Base-by-base conservation (phyloP, 129 eudicot genomes). In the Arctium lappa region DNA sequence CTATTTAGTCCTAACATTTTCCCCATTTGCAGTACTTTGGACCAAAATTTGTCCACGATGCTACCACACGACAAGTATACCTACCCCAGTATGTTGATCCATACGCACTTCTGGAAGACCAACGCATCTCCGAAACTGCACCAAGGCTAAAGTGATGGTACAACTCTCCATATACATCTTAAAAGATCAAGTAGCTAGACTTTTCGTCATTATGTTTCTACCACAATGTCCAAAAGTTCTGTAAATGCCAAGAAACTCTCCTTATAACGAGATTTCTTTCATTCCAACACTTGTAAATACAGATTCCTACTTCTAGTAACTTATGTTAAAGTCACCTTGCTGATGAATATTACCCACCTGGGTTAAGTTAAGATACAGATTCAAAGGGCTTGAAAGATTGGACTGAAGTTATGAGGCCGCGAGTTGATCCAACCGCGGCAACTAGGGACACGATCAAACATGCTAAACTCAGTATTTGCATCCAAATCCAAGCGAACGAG, bases 81-180 rank as follows among this genome's bases (percentile, higher is more conserved):
- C 89, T 87, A 48, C 97, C 98, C 39, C 92, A 83, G 65, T 95
- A 95, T 40, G 81, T 93, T 1, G 97, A 95, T 76, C 99, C 99
- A 7, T 95, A 95, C 44, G 90, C 73, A 36, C 97, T 95, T 78
- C 88, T 95, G 27, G 97, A 93, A 86, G 97, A 92, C 63, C 91
- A 93, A 48, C 86, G 91, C 83, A 93, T 93, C 85, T 87, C 90
- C 27, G 83, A 91, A 84, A 82, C 88, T 29, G 91, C 97, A n/a
- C 97, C 96, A 11, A 84, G 77, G 62, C 90, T 88, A 46, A 89
- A 88, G 22, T 90, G 84, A 89, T 72, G 82, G 78, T 48, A 38
- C 78, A 53, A 36, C 73, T 6, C 76, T 84, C 44, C 33, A 78
- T 79, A 84, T 84, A 81, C 84, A 76, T 80, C 73, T 9, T 85